These are phyloP conservation scores for Candida silvicultrix DNA, from an alignment of 805 yeast genomes.

Conservation along the genomic window DNA sequence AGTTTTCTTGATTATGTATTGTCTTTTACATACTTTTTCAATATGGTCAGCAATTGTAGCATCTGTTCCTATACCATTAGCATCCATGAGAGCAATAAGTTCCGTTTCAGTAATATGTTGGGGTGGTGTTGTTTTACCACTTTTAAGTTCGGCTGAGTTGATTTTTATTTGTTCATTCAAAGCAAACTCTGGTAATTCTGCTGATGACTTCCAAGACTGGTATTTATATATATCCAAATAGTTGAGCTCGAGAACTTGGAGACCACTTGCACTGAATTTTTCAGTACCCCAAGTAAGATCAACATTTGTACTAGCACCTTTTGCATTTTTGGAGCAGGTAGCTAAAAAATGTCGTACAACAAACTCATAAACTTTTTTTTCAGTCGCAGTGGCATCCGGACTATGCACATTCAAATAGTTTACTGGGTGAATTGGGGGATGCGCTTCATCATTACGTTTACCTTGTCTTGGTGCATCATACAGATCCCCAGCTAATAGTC, in stretches of 20 bases:
- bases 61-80: slow-evolving; percentile 96
- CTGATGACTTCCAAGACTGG: slow-evolving; percentile 65
- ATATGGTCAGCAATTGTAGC: slow-evolving; percentile 99
- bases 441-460: slow-evolving; percentile 86
- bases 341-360: slow-evolving; percentile 84
- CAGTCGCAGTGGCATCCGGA: slow-evolving; percentile 31
- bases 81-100: slow-evolving; percentile 89
- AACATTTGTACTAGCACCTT: slow-evolving; percentile 61
- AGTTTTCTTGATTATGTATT: slow-evolving; percentile 49
- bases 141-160: slow-evolving; percentile 48
- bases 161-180: slow-evolving; percentile 54
- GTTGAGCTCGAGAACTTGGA: slow-evolving; percentile 66
- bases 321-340: slow-evolving; percentile 87
- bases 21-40: slow-evolving; percentile 63
- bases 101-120: slow-evolving; percentile 85
- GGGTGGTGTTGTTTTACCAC: slow-evolving; percentile 82
- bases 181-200: slow-evolving; percentile 57
- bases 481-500: slow-evolving; percentile 32
- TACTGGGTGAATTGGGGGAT: slow-evolving; percentile 97
- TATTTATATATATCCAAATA: slow-evolving; percentile 78
- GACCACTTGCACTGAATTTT: slow-evolving; percentile 63
- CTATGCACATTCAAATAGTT: slow-evolving; percentile 27
- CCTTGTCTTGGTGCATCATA: slow-evolving; percentile 75
- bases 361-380: slow-evolving; percentile 77
- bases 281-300: slow-evolving; percentile 76